These are phyloP conservation scores for Gigaspora rosea DNA, from an alignment of 192 early-diverging fungal genomes.

Conservation along the genomic window DNA sequence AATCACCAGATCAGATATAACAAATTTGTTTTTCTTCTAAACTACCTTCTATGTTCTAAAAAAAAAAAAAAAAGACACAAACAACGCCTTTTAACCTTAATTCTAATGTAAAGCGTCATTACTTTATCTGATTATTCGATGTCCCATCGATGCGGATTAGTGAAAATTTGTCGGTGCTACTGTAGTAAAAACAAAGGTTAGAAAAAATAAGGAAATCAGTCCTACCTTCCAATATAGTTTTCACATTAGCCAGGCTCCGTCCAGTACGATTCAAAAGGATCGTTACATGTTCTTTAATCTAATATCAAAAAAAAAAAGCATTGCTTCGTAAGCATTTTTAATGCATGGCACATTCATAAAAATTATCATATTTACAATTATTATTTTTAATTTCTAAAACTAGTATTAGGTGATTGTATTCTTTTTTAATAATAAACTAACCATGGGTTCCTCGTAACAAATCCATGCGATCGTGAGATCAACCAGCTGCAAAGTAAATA, in stretches of 20 bases:
- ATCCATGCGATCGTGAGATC: slow-evolving; percentile 71
- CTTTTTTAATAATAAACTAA: background rate
- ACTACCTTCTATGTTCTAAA: no score
- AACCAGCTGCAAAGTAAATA: slow-evolving; percentile 78
- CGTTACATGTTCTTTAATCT: slow-evolving; percentile 44
- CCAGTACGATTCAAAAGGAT: slow-evolving; percentile 47
- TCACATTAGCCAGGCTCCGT: slow-evolving; percentile 48
- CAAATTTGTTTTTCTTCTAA: no score
- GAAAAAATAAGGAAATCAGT: background rate
- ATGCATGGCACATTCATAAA: no score
- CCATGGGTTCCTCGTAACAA: slow-evolving; percentile 53
- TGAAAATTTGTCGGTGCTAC: background rate
- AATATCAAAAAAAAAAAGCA: background rate
- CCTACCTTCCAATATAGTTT: slow-evolving; percentile 48
- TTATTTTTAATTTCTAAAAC: background rate
- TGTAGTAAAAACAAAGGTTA: background rate
- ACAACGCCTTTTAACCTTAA: no score
- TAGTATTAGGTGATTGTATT: background rate
- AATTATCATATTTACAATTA: background rate
- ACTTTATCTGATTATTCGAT: background rate
- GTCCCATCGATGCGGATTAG: background rate
- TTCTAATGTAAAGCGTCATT: no score
- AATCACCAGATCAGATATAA: no score
- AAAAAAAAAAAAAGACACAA: no score
- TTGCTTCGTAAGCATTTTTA: no score